A percentile compares a stretch with the other conserved stretches of the same genome.
Evolutionary conservation across 257 asterid genomes (phyloP).

Genomic region (Fraxinus anomala): DNA sequence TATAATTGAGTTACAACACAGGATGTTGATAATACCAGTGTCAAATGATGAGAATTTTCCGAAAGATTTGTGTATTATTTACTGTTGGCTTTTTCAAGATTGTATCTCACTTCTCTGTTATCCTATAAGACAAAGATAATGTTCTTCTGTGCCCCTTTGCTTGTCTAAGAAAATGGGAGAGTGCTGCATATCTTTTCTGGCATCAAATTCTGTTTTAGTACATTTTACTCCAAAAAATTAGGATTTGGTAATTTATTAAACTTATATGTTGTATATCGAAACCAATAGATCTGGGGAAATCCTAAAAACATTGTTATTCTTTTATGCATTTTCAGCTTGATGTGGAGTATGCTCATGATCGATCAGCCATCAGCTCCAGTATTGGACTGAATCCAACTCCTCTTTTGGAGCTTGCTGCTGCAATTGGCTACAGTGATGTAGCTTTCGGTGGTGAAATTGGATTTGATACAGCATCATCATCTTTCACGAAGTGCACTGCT

Average conservation of each 20-base stretch:
- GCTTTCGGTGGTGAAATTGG: constrained; percentile 78
- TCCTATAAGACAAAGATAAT: not conserved
- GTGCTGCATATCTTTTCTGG: too few relatives aligned
- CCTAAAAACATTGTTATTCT: not conserved
- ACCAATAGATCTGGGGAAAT: too few relatives aligned
- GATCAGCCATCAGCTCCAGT: constrained; percentile 73
- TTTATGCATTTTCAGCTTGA: constrained; percentile 59
- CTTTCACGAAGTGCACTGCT: constrained; percentile 74
- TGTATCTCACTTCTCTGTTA: not conserved
- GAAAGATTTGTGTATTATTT: not conserved
- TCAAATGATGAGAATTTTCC: not conserved
- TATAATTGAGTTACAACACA: not conserved
- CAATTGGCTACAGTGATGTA: constrained; percentile 61
- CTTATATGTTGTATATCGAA: too few relatives aligned
- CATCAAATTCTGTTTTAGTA: too few relatives aligned
- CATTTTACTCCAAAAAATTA: too few relatives aligned
- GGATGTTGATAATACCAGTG: not conserved
- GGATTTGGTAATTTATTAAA: too few relatives aligned
- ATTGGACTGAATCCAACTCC: constrained; percentile 79
- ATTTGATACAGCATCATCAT: constrained; percentile 69
- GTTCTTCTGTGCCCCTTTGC: not conserved
- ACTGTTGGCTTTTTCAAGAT: not conserved
- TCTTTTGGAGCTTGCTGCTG: constrained; percentile 69
- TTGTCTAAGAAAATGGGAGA: too few relatives aligned
- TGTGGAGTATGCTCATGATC: constrained; percentile 67